Evolutionary conservation across 805 yeast genomes (phyloP).

Genomic region (Suhomyces pyralidae): DNA sequence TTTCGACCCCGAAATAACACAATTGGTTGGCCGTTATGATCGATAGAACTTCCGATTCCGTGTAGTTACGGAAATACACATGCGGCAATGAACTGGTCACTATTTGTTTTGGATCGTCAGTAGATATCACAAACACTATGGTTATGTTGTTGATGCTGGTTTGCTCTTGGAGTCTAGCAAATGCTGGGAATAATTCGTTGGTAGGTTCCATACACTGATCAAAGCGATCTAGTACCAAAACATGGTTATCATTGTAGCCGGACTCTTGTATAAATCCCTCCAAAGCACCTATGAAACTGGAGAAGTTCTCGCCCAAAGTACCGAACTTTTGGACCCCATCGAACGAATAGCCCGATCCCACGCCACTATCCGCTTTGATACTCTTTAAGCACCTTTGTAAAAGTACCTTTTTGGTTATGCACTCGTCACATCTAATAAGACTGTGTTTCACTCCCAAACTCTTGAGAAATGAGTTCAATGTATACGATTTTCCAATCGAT

Average conservation of each 20-base stretch:
- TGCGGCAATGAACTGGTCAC: conserved; percentile 41
- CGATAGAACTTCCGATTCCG: conserved; percentile 30
- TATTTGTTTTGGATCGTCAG: conserved; percentile 36
- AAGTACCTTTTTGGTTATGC: conserved; percentile 38
- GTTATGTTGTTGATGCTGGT: conserved; percentile 28
- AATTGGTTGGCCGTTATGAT: conserved; percentile 34
- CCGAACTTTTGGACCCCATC: conserved; percentile 17
- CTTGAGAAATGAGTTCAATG: conserved; percentile 30
- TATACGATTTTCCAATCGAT: conserved; percentile 48
- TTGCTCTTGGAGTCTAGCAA: conserved; percentile 44
- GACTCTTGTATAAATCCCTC: conserved; percentile 36
- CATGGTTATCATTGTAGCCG: conserved; percentile 31
- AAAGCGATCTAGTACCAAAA: conserved; percentile 46
- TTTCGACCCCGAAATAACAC: conserved; percentile 18
- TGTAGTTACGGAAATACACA: conserved; percentile 38
- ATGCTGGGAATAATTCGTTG: conserved; percentile 37
- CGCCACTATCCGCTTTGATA: conserved; percentile 36
- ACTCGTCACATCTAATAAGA: conserved; percentile 44
- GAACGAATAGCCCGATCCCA: conserved; percentile 13
- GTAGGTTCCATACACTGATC: conserved; percentile 46
- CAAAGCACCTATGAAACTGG: conserved; percentile 38
- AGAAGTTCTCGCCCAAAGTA: conserved; percentile 39
- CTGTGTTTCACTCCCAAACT: conserved; percentile 24
- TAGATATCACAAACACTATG: conserved; percentile 40
- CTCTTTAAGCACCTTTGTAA: conserved; percentile 40